A percentile compares a stretch with the other conserved stretches of the same genome.
Conservation (phyloP, 306 rosid species). For the Dryas alaskensis region DNA sequence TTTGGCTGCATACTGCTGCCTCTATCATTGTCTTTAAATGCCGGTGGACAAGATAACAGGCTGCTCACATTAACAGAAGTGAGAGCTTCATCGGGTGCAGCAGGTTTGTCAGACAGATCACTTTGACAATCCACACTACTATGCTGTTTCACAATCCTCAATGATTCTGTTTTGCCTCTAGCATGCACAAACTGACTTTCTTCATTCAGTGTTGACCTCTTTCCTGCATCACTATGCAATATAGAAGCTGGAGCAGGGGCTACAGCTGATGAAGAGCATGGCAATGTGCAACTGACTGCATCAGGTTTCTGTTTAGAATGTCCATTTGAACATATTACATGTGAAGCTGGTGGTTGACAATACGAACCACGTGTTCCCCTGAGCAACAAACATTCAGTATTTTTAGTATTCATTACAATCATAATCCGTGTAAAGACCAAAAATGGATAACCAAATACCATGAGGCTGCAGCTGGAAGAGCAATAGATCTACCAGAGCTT, state of each 20-base stretch:
- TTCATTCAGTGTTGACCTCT: conserved; percentile 37
- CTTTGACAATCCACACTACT: conserved; percentile 36
- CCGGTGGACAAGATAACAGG: conserved; percentile 40
- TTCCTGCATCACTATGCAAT: conserved; percentile 40
- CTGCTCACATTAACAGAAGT: conserved; percentile 36
- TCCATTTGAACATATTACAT: conserved; percentile 49
- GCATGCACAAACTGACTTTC: conserved; percentile 38
- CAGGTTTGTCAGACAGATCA: conserved; percentile 37
- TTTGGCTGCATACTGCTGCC: conserved; percentile 29
- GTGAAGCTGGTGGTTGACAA: conserved; percentile 44
- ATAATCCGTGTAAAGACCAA: conserved; percentile 7
- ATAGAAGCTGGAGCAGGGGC: conserved; percentile 36
- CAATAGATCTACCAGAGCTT: conserved; percentile 48
- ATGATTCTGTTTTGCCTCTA: conserved; percentile 39
- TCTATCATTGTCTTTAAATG: conserved; percentile 38
- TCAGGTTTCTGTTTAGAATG: conserved; percentile 53
- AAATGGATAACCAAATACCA: conserved; percentile 49
- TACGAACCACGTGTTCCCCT: conserved; percentile 69
- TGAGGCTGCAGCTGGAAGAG: conserved; percentile 68
- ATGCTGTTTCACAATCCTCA: conserved; percentile 49
- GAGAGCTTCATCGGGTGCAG: conserved; percentile 37
- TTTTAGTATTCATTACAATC: conserved; percentile 13
- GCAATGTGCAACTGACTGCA: conserved; percentile 33
- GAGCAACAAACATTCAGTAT: conserved; percentile 18
- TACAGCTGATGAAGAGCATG: conserved; percentile 54